Evolutionary conservation across 306 rosid genomes (phyloP).

Genomic region (Aeschynomene evenia): DNA sequence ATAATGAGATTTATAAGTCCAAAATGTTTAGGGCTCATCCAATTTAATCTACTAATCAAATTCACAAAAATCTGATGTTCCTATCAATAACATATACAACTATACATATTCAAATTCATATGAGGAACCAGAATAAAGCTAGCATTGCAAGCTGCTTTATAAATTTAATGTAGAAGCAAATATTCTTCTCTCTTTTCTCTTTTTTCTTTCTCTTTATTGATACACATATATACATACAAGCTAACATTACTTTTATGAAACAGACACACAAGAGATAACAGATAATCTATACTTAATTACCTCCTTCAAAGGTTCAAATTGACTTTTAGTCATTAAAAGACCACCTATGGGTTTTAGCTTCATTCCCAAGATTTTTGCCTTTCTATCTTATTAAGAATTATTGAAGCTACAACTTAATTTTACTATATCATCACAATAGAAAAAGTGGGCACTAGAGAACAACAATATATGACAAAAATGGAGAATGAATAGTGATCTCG

Average conservation of each 20-base stretch:
- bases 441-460: constrained; percentile 20
- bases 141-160: constrained; percentile 15
- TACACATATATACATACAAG: too few species aligned
- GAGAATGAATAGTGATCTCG: constrained; percentile 27
- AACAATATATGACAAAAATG: constrained; percentile 39
- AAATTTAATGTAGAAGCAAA: constrained; percentile 26
- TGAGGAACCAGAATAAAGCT: constrained; percentile 28
- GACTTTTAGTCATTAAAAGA: constrained; percentile 32
- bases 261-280: constrained; percentile 22
- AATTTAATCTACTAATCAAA: background rate
- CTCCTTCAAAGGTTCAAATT: constrained; percentile 37
- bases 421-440: background rate
- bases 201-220: constrained; percentile 33
- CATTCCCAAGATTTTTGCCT: constrained; percentile 19
- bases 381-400: constrained; percentile 22
- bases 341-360: constrained; percentile 8
- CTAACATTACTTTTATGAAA: constrained; percentile 23
- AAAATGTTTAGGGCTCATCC: background rate
- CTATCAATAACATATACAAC: background rate
- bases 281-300: constrained; percentile 25
- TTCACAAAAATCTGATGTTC: background rate
- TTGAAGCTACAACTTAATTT: constrained; percentile 22
- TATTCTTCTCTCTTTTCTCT: constrained; percentile 17
- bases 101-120: constrained; percentile 1
- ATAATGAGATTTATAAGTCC: background rate